These are phyloP conservation scores for Lophium mytilinum DNA, from an alignment of 495 filamentous ascomycete genomes.

Conservation along the genomic window DNA sequence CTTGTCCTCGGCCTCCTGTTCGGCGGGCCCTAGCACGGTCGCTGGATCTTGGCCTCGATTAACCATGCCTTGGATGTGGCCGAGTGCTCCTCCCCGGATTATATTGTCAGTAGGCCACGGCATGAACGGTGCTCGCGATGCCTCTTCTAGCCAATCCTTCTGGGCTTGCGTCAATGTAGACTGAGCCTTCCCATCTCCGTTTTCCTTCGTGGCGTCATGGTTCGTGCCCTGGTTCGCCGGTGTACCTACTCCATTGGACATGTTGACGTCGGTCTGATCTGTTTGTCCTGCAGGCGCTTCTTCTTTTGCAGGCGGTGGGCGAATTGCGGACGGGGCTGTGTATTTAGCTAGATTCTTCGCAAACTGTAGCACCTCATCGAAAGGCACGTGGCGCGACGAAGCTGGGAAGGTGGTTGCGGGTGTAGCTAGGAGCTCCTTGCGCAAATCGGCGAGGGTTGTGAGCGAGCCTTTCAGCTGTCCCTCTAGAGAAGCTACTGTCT, in stretches of 20 bases:
- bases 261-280: not conserved
- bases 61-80: constrained; percentile 46
- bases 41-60: constrained; percentile 51
- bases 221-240: constrained; percentile 11
- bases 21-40: constrained; percentile 41
- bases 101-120: constrained; percentile 62
- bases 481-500: constrained; percentile 51
- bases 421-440: constrained; percentile 55
- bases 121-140: constrained; percentile 43
- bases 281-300: constrained; percentile 19
- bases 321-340: constrained; percentile 58
- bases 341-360: constrained; percentile 66
- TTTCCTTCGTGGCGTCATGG: constrained; percentile 5
- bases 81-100: constrained; percentile 56
- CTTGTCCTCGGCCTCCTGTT: constrained; percentile 39
- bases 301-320: constrained; percentile 30
- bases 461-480: constrained; percentile 54
- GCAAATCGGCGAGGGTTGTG: constrained; percentile 52
- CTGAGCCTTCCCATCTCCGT: constrained; percentile 24
- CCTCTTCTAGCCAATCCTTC: constrained; percentile 44
- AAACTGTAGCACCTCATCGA: constrained; percentile 60
- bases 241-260: constrained; percentile 10
- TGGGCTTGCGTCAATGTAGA: constrained; percentile 28
- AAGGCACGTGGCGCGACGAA: constrained; percentile 41
- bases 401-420: constrained; percentile 45